phyloP scores from a whole-genome alignment of 208 protist genomes.

The Polymyxa betae region DNA sequence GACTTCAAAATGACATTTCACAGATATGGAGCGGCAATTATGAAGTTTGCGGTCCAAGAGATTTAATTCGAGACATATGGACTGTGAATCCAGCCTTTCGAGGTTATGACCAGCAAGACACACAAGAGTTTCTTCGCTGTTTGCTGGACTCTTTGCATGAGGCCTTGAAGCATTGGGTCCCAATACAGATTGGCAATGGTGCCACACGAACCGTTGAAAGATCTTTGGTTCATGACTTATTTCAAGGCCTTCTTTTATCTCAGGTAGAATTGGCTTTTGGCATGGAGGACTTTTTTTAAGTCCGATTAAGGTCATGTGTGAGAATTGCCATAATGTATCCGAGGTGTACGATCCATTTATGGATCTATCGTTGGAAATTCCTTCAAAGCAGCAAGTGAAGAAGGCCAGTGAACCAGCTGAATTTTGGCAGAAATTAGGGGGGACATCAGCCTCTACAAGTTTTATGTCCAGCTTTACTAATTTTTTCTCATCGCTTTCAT shows the following conservation, averaged over 20 bases:
- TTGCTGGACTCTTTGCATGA: constrained; percentile 8
- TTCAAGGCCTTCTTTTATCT: constrained; percentile 33
- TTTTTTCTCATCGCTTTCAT: background rate
- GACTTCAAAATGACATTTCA: background rate
- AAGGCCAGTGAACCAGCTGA: background rate
- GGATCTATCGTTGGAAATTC: constrained; percentile 45
- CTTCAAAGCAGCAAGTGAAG: constrained; percentile 30
- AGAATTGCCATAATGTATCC: background rate
- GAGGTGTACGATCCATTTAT: constrained; percentile 47
- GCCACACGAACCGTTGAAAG: background rate
- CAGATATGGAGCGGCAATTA: constrained; percentile 6
- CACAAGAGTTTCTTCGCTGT: constrained; percentile 13
- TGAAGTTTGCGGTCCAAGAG: background rate
- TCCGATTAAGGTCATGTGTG: background rate
- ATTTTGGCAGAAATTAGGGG: background rate
- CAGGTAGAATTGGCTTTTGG: background rate
- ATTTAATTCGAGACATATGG: background rate
- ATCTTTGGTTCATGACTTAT: background rate
- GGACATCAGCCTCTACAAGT: background rate
- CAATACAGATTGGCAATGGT: background rate
- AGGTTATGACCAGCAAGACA: constrained; percentile 49
- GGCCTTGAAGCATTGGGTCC: background rate
- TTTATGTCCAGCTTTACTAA: background rate
- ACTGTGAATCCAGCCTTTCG: background rate
- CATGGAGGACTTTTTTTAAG: background rate